phyloP scores from a whole-genome alignment of 805 yeast genomes.

The Cyberlindnera mrakii region DNA sequence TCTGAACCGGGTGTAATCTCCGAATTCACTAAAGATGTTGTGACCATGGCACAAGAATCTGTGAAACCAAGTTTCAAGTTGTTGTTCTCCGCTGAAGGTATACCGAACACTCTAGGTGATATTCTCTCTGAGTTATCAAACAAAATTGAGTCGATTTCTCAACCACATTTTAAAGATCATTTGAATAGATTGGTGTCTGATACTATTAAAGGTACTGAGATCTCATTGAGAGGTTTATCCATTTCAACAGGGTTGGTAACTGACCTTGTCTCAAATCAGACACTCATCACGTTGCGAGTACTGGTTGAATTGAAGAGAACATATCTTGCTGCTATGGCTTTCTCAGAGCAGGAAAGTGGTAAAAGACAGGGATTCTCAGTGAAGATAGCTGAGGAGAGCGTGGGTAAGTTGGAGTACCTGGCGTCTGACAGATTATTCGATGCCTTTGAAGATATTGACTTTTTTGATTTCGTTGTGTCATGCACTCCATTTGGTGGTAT shows the following conservation, averaged over 20 bases:
- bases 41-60: slow-evolving; percentile 1
- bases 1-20: slow-evolving; percentile 1
- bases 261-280: slow-evolving; percentile 56
- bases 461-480: slow-evolving; percentile 46
- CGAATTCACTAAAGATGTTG: slow-evolving; percentile 10
- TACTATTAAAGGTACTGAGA: slow-evolving; percentile 60
- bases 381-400: slow-evolving; percentile 16
- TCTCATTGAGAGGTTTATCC: slow-evolving; percentile 48
- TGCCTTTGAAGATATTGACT: slow-evolving; percentile 38
- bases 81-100: slow-evolving; percentile 1
- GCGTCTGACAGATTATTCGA: slow-evolving; percentile 29
- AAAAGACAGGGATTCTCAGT: slow-evolving; percentile 4
- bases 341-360: background rate
- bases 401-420: slow-evolving; percentile 31
- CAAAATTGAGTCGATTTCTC: slow-evolving; percentile 29
- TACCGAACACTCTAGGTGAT: slow-evolving; percentile 5
- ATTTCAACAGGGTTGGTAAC: slow-evolving; percentile 38
- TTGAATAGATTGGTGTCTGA: slow-evolving; percentile 36
- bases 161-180: slow-evolving; percentile 21
- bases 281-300: slow-evolving; percentile 52
- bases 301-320: slow-evolving; percentile 30
- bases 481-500: slow-evolving; percentile 41
- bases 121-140: slow-evolving; percentile 5
- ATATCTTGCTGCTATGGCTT: slow-evolving; percentile 4
- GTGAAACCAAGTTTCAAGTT: slow-evolving; percentile 8